Conservation (phyloP, 345 rosid species). For the Euphorbia tirucalli region DNA sequence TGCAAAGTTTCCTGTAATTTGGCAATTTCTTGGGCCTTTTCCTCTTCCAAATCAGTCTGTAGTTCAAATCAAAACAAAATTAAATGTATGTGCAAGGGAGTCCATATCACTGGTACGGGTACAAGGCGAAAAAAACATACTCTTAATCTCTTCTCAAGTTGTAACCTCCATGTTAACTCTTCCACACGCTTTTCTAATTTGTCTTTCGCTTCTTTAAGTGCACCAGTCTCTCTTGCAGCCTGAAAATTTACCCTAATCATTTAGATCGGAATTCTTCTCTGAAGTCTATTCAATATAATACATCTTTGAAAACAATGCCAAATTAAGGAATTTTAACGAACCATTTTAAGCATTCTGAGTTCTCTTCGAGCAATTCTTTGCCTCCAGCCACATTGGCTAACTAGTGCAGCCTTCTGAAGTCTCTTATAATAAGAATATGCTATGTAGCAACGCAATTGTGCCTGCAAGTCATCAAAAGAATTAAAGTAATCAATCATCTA, state of each 20-base stretch:
- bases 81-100: not conserved
- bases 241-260: constrained; percentile 34
- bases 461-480: constrained; percentile 48
- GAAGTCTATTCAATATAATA: not conserved
- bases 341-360: constrained; percentile 91
- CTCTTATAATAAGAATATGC: constrained; percentile 70
- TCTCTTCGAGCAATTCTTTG: constrained; percentile 87
- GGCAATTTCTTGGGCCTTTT: constrained; percentile 83
- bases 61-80: constrained; percentile 15
- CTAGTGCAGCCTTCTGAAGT: constrained; percentile 78
- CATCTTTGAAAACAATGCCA: constrained; percentile 11
- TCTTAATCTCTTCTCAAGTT: constrained; percentile 92
- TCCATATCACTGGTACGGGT: not conserved
- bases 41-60: constrained; percentile 93
- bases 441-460: constrained; percentile 60
- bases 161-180: constrained; percentile 96
- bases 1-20: constrained; percentile 80
- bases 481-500: constrained; percentile 8
- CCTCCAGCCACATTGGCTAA: constrained; percentile 96
- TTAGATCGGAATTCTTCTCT: constrained; percentile 19
- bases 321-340: constrained; percentile 28
- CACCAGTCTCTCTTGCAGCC: constrained; percentile 97
- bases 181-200: constrained; percentile 98
- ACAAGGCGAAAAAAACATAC: constrained; percentile 41
- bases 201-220: constrained; percentile 98